Evolutionary conservation across 2,329 filamentous ascomycete genomes (phyloP).

Genomic region (Colletotrichum nymphaeae): DNA sequence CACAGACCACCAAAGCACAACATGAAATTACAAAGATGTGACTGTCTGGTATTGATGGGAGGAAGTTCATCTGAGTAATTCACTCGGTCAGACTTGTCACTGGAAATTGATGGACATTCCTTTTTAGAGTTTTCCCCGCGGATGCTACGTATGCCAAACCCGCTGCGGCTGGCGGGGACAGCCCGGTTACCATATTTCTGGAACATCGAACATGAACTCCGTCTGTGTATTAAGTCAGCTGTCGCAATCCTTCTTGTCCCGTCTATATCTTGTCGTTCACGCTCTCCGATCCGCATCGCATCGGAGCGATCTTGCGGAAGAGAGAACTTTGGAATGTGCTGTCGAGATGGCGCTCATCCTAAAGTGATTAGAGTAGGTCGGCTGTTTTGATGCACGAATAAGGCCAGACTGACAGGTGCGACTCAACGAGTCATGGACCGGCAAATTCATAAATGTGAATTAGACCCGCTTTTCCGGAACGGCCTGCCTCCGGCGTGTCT

Average conservation of each 20-base stretch:
- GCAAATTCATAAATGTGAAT: neutral
- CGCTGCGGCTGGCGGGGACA: neutral
- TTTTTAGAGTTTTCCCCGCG: neutral
- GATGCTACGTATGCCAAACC: neutral
- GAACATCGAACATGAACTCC: neutral
- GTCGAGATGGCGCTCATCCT: neutral
- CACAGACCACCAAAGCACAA: neutral
- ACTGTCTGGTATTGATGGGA: neutral
- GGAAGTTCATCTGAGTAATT: neutral
- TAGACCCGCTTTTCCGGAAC: neutral
- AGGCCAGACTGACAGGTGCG: too few species aligned
- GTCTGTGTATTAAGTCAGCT: neutral
- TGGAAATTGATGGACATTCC: neutral
- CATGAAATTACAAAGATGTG: too few species aligned
- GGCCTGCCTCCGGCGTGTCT: neutral
- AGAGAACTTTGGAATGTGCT: neutral
- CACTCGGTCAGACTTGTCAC: neutral
- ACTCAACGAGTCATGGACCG: neutral
- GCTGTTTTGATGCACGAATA: too few species aligned
- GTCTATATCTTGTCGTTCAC: neutral
- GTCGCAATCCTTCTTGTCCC: neutral
- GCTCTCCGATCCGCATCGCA: neutral
- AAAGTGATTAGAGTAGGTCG: neutral
- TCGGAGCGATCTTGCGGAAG: neutral
- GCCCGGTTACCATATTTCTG: neutral